phyloP scores from a whole-genome alignment of 192 early-diverging fungal genomes.

The Endogone sp. region DNA sequence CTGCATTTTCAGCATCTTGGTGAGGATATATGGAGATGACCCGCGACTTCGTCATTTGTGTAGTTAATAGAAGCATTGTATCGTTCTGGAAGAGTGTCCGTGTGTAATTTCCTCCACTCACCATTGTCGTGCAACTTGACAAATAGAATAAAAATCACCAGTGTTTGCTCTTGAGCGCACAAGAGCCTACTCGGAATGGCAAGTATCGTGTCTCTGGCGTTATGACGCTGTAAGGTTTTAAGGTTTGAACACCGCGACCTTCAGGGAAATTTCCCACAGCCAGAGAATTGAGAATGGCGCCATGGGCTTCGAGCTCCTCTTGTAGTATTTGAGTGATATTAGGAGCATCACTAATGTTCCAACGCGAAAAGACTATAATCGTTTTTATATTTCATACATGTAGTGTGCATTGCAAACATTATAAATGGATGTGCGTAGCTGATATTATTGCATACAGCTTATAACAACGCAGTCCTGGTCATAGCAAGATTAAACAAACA shows the following conservation, averaged over 20 bases:
- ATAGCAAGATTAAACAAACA: no score
- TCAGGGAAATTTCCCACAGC: constrained; percentile 15
- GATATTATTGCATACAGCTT: no score
- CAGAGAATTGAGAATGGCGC: background rate
- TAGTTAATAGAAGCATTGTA: constrained; percentile 26
- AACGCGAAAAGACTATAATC: no score
- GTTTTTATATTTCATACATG: no score
- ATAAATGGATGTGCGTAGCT: no score
- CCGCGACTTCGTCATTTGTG: constrained; percentile 18
- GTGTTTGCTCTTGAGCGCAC: constrained; percentile 24
- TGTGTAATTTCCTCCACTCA: constrained; percentile 6
- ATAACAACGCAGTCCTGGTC: no score
- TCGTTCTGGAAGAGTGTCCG: constrained; percentile 15
- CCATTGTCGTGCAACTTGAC: constrained; percentile 11
- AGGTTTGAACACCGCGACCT: constrained; percentile 23
- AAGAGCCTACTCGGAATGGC: constrained; percentile 8
- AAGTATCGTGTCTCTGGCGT: constrained; percentile 5
- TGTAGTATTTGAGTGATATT: no score
- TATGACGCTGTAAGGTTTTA: constrained; percentile 8
- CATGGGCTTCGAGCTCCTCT: constrained; percentile 2
- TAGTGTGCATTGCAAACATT: no score
- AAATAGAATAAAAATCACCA: constrained; percentile 26
- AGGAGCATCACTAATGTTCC: no score
- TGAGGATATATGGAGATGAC: constrained; percentile 12
- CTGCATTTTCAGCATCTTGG: constrained; percentile 4